A percentile compares a stretch with the other conserved stretches of the same genome.
Evolutionary conservation across 495 filamentous ascomycete species (phyloP).

Genomic region (Chaetomidium leptoderma): DNA sequence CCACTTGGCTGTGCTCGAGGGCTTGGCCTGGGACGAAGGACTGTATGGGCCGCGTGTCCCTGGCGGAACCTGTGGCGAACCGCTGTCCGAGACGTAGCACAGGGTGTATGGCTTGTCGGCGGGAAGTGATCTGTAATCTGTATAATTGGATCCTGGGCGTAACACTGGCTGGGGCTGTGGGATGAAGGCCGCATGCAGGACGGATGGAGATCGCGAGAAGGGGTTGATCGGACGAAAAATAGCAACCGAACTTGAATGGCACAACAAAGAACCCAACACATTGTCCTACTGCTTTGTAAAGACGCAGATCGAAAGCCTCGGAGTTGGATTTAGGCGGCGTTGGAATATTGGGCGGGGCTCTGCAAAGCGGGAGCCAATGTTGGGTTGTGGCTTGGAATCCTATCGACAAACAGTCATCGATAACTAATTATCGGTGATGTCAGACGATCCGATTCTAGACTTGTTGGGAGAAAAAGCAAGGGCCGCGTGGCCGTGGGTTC

Average conservation of each 20-base stretch:
- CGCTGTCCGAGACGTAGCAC: not conserved
- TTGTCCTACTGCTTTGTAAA: no score
- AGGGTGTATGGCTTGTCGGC: slow-evolving; percentile 1
- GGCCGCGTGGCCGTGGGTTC: no score
- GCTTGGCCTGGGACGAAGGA: slow-evolving; percentile 3
- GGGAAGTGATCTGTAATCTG: not conserved
- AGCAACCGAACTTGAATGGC: no score
- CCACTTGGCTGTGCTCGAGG: slow-evolving; percentile 11
- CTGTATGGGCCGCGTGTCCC: not conserved
- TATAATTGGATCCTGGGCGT: slow-evolving; percentile 1
- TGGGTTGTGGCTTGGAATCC: not conserved
- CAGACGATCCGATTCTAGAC: not conserved
- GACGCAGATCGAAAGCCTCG: not conserved
- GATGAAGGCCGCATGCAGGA: not conserved
- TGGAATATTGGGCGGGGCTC: slow-evolving; percentile 10
- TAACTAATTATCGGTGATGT: not conserved
- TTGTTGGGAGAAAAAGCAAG: not conserved
- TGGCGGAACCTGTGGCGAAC: slow-evolving; percentile 3
- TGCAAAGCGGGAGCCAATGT: slow-evolving; percentile 1
- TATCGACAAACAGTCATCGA: not conserved
- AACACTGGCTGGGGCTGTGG: not conserved
- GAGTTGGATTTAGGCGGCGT: not conserved
- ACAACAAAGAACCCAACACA: not conserved
- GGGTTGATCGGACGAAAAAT: not conserved
- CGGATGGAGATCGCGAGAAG: not conserved